These are phyloP conservation scores for Reutealis trisperma DNA, from an alignment of 345 rosid genomes.

Conservation along the genomic window DNA sequence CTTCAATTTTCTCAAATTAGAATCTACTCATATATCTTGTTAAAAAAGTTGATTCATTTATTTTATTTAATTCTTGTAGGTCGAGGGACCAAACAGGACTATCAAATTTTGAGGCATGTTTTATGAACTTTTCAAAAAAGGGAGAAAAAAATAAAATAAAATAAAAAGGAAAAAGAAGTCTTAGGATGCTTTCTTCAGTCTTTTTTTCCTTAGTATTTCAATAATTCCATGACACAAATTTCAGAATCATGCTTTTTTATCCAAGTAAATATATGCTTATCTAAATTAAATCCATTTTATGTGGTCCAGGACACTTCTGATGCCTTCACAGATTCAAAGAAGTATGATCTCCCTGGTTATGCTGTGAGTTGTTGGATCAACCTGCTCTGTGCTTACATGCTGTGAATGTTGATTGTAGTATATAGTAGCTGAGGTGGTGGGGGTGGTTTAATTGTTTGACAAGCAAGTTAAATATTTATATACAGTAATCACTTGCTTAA, in stretches of 20 bases:
- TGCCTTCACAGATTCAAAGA: slow-evolving; percentile 46
- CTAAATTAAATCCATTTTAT: slow-evolving; percentile 12
- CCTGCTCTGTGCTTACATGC: neutral
- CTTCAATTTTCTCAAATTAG: neutral
- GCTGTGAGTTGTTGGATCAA: slow-evolving; percentile 54
- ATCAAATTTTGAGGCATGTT: slow-evolving; percentile 46
- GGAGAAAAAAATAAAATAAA: neutral
- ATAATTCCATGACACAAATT: neutral
- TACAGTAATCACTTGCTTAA: neutral
- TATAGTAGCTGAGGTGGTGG: neutral
- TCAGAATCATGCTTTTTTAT: neutral
- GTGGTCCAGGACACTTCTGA: slow-evolving; percentile 45
- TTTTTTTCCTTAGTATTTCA: neutral
- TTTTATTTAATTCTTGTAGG: slow-evolving; percentile 32
- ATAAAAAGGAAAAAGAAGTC: neutral
- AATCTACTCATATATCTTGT: neutral
- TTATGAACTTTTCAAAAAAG: neutral
- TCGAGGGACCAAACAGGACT: slow-evolving; percentile 33
- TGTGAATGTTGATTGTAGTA: neutral
- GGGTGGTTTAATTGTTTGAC: neutral
- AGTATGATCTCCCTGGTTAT: slow-evolving; percentile 70
- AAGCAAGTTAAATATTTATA: neutral
- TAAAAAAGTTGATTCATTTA: slow-evolving; percentile 14
- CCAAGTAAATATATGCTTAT: neutral
- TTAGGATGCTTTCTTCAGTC: neutral